These are phyloP conservation scores for Fagopyrum tataricum DNA, from an alignment of 148 eudicot species.

Conservation along the genomic window DNA sequence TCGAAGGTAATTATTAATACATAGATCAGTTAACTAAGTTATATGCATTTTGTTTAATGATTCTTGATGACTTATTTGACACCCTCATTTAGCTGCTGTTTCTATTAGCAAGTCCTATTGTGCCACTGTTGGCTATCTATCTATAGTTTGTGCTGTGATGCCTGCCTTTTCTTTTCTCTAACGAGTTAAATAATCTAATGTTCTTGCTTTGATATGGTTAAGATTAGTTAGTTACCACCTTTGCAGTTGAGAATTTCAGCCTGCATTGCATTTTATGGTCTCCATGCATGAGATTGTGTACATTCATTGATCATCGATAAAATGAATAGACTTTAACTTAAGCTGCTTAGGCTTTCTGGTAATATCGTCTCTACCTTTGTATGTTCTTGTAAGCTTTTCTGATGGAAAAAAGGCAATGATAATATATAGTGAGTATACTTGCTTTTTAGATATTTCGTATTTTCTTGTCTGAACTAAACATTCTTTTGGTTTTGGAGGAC, in stretches of 20 bases:
- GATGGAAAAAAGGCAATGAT: background rate
- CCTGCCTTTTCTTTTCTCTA: background rate
- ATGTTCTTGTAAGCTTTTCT: background rate
- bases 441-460: background rate
- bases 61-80: background rate
- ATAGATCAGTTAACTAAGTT: background rate
- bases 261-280: background rate
- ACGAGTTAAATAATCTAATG: background rate
- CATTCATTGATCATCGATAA: background rate
- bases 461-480: background rate
- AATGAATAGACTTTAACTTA: background rate
- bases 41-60: background rate
- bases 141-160: background rate
- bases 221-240: background rate
- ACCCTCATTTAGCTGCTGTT: background rate
- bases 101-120: background rate
- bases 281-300: background rate
- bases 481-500: background rate
- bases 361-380: background rate
- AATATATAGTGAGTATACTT: background rate
- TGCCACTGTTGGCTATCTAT: background rate
- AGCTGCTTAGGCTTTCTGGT: background rate
- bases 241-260: background rate
- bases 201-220: background rate
- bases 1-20: slow-evolving; percentile 50